These are phyloP conservation scores for Przewalskia tangutica DNA, from an alignment of 257 asterid species.

Conservation along the genomic window DNA sequence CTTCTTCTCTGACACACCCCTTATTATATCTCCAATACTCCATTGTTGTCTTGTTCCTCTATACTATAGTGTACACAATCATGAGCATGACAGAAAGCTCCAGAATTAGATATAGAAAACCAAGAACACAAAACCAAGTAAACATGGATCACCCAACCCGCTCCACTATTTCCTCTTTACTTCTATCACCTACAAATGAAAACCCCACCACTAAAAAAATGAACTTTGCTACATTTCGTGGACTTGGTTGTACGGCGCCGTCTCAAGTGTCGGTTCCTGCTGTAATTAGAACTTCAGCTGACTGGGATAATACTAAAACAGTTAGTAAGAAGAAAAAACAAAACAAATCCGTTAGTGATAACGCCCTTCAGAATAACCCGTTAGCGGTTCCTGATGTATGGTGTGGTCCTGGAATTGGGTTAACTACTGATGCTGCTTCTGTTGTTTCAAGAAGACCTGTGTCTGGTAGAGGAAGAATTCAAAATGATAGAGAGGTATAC, in stretches of 20 bases:
- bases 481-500: slow-evolving; percentile 54
- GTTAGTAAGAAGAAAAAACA: slow-evolving; percentile 21
- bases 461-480: slow-evolving; percentile 47
- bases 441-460: slow-evolving; percentile 68
- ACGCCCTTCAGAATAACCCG: neutral
- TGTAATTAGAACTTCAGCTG: slow-evolving; percentile 66
- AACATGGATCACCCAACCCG: slow-evolving; percentile 47
- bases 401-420: slow-evolving; percentile 70
- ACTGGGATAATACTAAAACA: slow-evolving; percentile 64
- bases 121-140: slow-evolving; percentile 32
- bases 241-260: slow-evolving; percentile 82
- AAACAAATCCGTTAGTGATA: neutral
- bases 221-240: slow-evolving; percentile 68
- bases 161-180: slow-evolving; percentile 59
- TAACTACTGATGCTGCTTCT: slow-evolving; percentile 63
- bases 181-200: slow-evolving; percentile 18
- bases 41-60: neutral
- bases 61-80: too few species aligned
- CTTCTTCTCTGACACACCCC: neutral
- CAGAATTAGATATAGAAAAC: slow-evolving; percentile 35
- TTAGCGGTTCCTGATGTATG: slow-evolving; percentile 63
- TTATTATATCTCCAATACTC: neutral
- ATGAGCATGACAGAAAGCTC: slow-evolving; percentile 36
- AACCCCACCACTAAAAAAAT: slow-evolving; percentile 43
- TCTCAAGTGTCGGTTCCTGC: slow-evolving; percentile 91